phyloP scores from a whole-genome alignment of 163 green algal genomes.

The Chlamydomonas reinhardtii region DNA sequence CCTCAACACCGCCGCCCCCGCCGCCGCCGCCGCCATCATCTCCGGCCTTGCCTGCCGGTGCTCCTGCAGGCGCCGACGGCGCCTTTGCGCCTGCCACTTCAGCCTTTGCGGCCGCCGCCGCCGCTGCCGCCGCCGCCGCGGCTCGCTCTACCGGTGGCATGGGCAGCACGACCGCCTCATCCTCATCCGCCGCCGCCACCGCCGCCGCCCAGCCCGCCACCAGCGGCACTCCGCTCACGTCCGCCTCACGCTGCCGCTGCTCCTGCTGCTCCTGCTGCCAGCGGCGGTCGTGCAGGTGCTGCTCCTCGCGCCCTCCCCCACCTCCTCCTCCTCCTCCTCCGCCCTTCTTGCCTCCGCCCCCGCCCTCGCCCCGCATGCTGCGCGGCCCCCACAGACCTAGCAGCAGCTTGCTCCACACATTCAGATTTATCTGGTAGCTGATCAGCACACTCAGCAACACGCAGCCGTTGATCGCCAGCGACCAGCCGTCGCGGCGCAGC shows the following conservation, averaged over 20 bases:
- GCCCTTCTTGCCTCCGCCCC: neutral
- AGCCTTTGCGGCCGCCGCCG: too few species aligned
- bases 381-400: constrained; percentile 32
- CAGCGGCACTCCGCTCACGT: neutral
- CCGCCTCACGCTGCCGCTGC: neutral
- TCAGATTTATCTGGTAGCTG: constrained; percentile 59
- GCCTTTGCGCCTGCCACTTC: too few species aligned
- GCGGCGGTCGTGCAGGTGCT: too few species aligned
- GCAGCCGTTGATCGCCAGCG: constrained; percentile 48
- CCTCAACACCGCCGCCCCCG: too few species aligned
- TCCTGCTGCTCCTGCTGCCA: neutral
- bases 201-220: too few species aligned
- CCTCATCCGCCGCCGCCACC: too few species aligned
- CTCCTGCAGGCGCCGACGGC: too few species aligned
- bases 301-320: neutral
- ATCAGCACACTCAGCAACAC: constrained; percentile 53
- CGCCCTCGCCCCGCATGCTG: neutral
- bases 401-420: constrained; percentile 38
- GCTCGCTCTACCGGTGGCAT: too few species aligned
- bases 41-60: too few species aligned
- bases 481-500: constrained; percentile 53
- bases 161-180: too few species aligned
- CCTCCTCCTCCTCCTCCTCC: neutral
- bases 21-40: too few species aligned
- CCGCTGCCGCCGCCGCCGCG: too few species aligned